A percentile compares a stretch with the other conserved stretches of the same genome.
Conservation (phyloP, 2,329 filamentous ascomycete genomes). For the Cucurbitaria berberidis region DNA sequence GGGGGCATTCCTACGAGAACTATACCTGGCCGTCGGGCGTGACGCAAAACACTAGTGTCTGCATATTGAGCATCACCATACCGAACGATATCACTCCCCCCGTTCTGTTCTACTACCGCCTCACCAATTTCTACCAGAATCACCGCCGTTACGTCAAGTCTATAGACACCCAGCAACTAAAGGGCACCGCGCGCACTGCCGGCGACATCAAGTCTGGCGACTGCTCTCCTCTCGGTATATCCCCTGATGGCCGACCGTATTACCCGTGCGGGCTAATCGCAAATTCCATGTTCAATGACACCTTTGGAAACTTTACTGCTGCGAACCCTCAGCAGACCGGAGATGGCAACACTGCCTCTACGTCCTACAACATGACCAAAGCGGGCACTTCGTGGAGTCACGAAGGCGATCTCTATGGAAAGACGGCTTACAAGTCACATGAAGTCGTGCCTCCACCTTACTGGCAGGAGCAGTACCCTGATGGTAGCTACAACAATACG, state of each 20-base stretch:
- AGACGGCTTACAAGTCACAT: conserved; percentile 67
- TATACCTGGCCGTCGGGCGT: conserved; percentile 40
- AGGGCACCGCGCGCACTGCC: conserved; percentile 69
- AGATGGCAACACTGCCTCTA: conserved; percentile 49
- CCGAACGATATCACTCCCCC: conserved; percentile 80
- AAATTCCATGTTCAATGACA: conserved; percentile 97
- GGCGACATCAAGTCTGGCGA: conserved; percentile 69
- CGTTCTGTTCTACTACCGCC: conserved; percentile 90
- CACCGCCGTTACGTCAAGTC: conserved; percentile 95
- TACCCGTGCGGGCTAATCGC: conserved; percentile 96
- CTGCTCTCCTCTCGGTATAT: conserved; percentile 72
- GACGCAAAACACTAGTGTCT: conserved; percentile 57
- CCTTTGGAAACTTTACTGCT: conserved; percentile 70
- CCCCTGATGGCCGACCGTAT: conserved; percentile 65
- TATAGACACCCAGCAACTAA: conserved; percentile 81
- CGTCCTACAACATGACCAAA: conserved; percentile 75
- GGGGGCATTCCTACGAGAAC: conserved; percentile 45
- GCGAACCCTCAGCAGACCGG: conserved; percentile 58
- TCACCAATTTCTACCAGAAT: conserved; percentile 99
- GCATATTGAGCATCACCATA: conserved; percentile 78
- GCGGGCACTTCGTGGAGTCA: conserved; percentile 84
- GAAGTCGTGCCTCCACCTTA: conserved; percentile 84
- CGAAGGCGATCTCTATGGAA: conserved; percentile 79
- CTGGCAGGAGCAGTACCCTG: conserved; percentile 74
- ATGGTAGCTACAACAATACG: conserved; percentile 68